Evolutionary conservation across 2,329 filamentous ascomycete genomes (phyloP).

Genomic region (Apiospora rasikravindrae): DNA sequence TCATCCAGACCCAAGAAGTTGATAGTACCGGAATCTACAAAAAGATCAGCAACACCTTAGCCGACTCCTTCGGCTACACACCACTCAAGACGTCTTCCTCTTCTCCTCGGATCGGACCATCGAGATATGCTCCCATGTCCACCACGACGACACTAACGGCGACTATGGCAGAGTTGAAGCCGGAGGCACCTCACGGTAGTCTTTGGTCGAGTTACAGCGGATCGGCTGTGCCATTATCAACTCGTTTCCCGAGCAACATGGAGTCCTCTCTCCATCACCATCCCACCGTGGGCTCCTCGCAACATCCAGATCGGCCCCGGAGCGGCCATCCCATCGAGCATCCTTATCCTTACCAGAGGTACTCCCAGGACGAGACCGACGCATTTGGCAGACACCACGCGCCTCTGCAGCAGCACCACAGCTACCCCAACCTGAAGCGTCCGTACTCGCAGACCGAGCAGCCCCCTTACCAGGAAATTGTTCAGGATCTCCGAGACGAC

Average conservation of each 20-base stretch:
- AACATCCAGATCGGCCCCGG: conserved; percentile 54
- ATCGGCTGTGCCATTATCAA: conserved; percentile 58
- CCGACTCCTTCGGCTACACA: conserved; percentile 13
- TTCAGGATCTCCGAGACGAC: conserved; percentile 65
- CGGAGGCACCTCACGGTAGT: conserved; percentile 61
- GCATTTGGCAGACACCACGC: conserved; percentile 59
- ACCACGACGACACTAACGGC: conserved; percentile 65
- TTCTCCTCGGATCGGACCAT: conserved; percentile 16
- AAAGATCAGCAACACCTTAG: conserved; percentile 12
- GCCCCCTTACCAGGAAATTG: conserved; percentile 63
- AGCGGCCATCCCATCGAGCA: conserved; percentile 58
- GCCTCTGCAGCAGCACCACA: conserved; percentile 55
- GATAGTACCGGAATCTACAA: conserved; percentile 9
- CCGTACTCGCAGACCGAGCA: conserved; percentile 62
- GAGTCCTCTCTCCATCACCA: conserved; percentile 54
- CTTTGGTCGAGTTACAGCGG: conserved; percentile 63
- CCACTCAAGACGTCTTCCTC: conserved; percentile 17
- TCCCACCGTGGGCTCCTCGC: conserved; percentile 51
- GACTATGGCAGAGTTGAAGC: conserved; percentile 68
- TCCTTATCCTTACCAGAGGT: conserved; percentile 59
- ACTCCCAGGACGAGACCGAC: conserved; percentile 59
- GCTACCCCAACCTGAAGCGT: conserved; percentile 61
- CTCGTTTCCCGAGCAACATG: conserved; percentile 56
- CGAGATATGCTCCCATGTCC: conserved; percentile 63
- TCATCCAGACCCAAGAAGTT: not conserved